Evolutionary conservation across 1,284 basidiomycete species (phyloP), one percentile per base, ranked within the genome.

Genomic region (Moniliophthora roreri): DNA sequence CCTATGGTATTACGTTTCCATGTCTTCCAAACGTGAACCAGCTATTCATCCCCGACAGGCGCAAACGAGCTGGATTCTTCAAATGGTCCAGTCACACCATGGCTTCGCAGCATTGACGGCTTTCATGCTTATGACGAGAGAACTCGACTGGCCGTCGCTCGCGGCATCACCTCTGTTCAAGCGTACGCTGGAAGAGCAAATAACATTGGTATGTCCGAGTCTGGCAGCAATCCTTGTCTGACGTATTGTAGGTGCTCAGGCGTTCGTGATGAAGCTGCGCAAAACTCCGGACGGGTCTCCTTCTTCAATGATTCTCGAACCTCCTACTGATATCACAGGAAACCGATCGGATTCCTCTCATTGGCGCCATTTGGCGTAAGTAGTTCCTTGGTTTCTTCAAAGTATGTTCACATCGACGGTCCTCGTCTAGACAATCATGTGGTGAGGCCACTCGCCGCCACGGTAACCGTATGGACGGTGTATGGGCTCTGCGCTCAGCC

Each of bases 211-310:
- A 56, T 48, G 60, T 40, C 37, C 24, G 21, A 5, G 4, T 36
- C n/a, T 18, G 26, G n/a, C 20, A 26, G 1, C 44, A 23, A 2
- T 18, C n/a, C 23, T 42, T 26, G 28, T 34, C 13, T 7, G 4
- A 15, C 23, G 26, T 51, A 49, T 55, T 11, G 2, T 50, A 85
- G 84, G 81, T 53, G 85, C 87, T 0, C 85, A 91, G 63, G 83
- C 84, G 0, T 87, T 85, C 61, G 71, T 84, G 48, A 76, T 89
- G 58, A 91, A 91, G 64, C 72, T 87, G 28, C 75, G 87, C 6
- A 74, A 74, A 56, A 84, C 84, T 1, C 63, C 63, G 36, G 81
- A 85, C 57, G 73, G 77, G 15, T 81, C 84, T 0, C 72, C 83
- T 2, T 76, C 74, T 3, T 81, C 84, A 1, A 85, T 85, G 80